Evolutionary conservation across 2,329 filamentous ascomycete genomes (phyloP), one percentile per base, ranked within the genome.

Genomic region (Aspergillus ruber): DNA sequence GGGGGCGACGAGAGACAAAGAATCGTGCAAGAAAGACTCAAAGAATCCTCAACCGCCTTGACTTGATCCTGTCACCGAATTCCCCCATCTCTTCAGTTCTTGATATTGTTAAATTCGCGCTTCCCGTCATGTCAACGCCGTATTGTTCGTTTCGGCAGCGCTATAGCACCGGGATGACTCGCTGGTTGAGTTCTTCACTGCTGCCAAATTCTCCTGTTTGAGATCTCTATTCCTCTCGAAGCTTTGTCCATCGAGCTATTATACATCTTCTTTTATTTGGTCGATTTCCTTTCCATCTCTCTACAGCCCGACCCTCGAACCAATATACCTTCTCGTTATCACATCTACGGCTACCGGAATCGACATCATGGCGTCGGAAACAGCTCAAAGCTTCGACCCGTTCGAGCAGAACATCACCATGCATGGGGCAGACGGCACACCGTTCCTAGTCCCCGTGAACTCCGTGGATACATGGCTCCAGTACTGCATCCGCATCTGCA

Each of bases 381-480:
- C 25, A 12, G 10, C 10, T 29, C 25, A 29, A 29, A 27, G 9
- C 42, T 78, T 78, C 62, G 69, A 83, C 55, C 73, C 76, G 1
- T 78, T 71, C 60, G 65, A 56, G 35, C 80, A 84, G 59, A 63
- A 60, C 36, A 59, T 85, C 58, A 74, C 65, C 35, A 61, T 84
- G 44, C 60, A 66, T 33, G 52, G 61, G 21, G 57, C 66, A 3
- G 69, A 81, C 60, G 74, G 74, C 20, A 66, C 62, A 1, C 55
- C 65, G 1, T 61, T 79, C 51, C 54, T 61, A 0, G 58, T 76
- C 35, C 56, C 62, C 39, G 63, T 83, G 49, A 42, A 52, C 7
- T 60, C 66, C 3, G 50, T 84, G 35, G 65, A 81, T 54, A 46
- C 52, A 3, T 73, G 72, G 43, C 64, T 74, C 46, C 63, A 70